Conservation (phyloP, 306 rosid genomes). For the Vigna angularis region DNA sequence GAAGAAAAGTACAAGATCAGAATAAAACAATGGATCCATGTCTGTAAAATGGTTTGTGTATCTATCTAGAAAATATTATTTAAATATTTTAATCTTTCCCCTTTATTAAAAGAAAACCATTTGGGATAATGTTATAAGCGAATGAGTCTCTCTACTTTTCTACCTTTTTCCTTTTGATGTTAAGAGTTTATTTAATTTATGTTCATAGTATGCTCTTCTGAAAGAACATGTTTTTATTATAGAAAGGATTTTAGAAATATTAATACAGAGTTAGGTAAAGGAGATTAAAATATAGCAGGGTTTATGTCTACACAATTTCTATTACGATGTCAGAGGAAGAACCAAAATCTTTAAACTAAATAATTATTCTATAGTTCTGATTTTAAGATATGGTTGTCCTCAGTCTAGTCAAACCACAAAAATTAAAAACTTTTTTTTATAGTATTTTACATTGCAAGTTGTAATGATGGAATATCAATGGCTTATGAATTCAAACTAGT, state of each 20-base stretch:
- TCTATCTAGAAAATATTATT: not conserved
- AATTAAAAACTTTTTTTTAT: too few species aligned
- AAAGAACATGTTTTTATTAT: not conserved
- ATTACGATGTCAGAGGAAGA: not conserved
- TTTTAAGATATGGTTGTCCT: too few species aligned
- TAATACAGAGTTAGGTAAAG: slow-evolving; percentile 9
- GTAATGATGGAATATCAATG: not conserved
- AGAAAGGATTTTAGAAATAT: not conserved
- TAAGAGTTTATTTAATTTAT: not conserved
- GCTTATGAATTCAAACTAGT: not conserved
- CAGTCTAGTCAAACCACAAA: not conserved
- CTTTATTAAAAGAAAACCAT: not conserved
- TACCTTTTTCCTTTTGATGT: not conserved
- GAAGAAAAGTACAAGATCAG: not conserved
- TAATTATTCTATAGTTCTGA: slow-evolving; percentile 4
- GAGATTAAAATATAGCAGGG: not conserved
- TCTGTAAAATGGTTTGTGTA: not conserved
- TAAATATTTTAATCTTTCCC: not conserved
- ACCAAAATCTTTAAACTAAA: not conserved
- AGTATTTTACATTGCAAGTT: not conserved
- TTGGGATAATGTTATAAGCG: not conserved
- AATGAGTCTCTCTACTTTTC: not conserved
- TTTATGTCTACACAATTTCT: not conserved
- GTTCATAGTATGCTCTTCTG: not conserved
- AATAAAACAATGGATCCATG: not conserved